Conservation (phyloP, 2,329 filamentous ascomycete genomes). For the Eutypa lata region DNA sequence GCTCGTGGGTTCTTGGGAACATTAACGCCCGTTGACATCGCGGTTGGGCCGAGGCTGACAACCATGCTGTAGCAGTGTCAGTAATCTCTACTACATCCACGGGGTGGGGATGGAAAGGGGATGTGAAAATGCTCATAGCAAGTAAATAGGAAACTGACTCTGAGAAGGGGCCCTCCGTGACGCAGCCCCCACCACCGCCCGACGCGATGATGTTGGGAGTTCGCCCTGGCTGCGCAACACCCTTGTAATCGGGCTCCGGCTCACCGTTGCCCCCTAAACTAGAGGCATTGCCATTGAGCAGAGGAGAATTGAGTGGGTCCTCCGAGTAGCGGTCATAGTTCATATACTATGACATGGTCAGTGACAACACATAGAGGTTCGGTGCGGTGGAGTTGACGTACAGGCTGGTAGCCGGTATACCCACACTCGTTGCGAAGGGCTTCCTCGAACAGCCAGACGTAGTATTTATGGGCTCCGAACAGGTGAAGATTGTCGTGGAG, state of each 20-base stretch:
- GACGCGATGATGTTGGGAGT: constrained; percentile 39
- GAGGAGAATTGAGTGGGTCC: constrained; percentile 36
- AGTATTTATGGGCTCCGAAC: constrained; percentile 29
- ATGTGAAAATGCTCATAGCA: constrained; percentile 6
- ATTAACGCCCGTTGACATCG: constrained; percentile 24
- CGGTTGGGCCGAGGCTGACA: constrained; percentile 32
- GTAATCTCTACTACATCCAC: background rate
- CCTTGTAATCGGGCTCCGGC: constrained; percentile 25
- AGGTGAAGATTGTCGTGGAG: constrained; percentile 25
- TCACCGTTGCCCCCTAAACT: constrained; percentile 39
- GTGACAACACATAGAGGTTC: background rate
- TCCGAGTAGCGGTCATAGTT: constrained; percentile 41
- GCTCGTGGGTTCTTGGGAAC: constrained; percentile 29
- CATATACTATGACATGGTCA: constrained; percentile 28
- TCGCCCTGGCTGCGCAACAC: constrained; percentile 26
- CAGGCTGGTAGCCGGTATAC: constrained; percentile 23
- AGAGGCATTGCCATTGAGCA: constrained; percentile 46
- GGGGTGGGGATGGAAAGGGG: background rate
- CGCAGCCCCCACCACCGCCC: constrained; percentile 49
- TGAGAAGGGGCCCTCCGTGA: constrained; percentile 40
- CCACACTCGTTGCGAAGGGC: constrained; percentile 31
- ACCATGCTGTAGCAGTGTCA: constrained; percentile 24
- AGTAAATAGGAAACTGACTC: constrained; percentile 25
- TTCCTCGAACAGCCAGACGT: constrained; percentile 27
- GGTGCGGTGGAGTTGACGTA: background rate